Percentiles rank a stretch among this genome's conserved stretches.
These are phyloP conservation scores for Chalaropsis thielavioides DNA, from an alignment of 2,329 filamentous ascomycete species.

Conservation along the genomic window DNA sequence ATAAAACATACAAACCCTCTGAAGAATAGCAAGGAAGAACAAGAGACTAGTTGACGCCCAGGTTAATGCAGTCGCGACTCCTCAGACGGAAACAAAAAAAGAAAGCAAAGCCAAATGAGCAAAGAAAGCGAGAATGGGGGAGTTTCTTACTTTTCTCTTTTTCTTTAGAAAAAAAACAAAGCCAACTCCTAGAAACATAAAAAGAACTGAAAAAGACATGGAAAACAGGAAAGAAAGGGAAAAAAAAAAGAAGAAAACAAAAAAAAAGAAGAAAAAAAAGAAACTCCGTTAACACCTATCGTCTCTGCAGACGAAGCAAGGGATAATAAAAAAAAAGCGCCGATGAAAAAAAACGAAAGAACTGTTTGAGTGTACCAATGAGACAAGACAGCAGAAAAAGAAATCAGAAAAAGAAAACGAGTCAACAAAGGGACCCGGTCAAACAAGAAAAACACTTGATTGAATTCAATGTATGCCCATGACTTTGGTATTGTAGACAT, in stretches of 20 bases:
- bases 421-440: background rate
- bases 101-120: background rate
- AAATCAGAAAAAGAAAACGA: background rate
- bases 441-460: background rate
- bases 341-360: slow-evolving; percentile 6
- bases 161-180: background rate
- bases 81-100: slow-evolving; percentile 1
- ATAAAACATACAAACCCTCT: background rate
- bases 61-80: background rate
- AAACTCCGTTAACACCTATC: slow-evolving; percentile 6
- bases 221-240: background rate
- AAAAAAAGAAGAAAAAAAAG: slow-evolving; percentile 3
- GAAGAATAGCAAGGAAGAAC: background rate
- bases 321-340: background rate
- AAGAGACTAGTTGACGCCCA: background rate
- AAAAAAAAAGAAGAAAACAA: background rate
- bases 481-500: background rate
- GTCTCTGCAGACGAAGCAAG: background rate
- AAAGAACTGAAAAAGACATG: slow-evolving; percentile 1
- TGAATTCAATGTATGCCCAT: background rate
- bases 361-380: background rate
- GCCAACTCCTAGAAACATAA: background rate
- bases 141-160: background rate
- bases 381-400: background rate
- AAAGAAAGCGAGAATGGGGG: background rate